phyloP scores from a whole-genome alignment of 1,284 basidiomycete genomes.

The Ceratobasidium papillatum region DNA sequence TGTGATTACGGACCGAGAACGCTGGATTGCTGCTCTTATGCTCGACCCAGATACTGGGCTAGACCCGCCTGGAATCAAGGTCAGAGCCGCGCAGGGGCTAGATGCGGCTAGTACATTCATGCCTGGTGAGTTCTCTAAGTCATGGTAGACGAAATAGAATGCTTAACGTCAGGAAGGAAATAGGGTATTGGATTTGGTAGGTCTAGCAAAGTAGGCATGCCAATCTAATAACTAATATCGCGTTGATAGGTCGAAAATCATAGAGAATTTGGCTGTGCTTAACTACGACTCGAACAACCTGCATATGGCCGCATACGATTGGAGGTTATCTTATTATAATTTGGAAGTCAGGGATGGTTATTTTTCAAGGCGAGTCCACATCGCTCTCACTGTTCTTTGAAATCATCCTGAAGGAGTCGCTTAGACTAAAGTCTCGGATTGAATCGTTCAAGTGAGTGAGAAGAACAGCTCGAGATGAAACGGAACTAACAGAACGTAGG shows the following conservation, averaged over 20 bases:
- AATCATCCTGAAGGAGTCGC: not conserved
- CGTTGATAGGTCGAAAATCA: constrained; percentile 79
- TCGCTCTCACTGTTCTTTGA: not conserved
- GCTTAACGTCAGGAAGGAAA: constrained; percentile 10
- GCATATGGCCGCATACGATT: constrained; percentile 88
- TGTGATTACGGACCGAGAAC: constrained; percentile 83
- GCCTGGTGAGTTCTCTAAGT: constrained; percentile 12
- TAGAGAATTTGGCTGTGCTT: constrained; percentile 91
- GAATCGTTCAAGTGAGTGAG: constrained; percentile 78
- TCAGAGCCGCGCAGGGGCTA: constrained; percentile 86
- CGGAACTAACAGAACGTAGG: constrained; percentile 52
- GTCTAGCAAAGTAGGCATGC: constrained; percentile 41
- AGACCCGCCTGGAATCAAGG: constrained; percentile 88
- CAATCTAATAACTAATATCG: constrained; percentile 12
- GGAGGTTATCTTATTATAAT: constrained; percentile 92
- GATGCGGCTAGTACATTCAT: constrained; percentile 59
- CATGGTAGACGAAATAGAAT: not conserved
- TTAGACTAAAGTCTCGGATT: constrained; percentile 81
- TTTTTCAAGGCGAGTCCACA: constrained; percentile 66
- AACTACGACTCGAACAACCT: constrained; percentile 93
- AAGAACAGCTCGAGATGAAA: not conserved
- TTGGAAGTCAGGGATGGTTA: constrained; percentile 91
- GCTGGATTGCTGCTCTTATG: constrained; percentile 90
- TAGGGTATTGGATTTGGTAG: constrained; percentile 92
- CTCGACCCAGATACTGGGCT: constrained; percentile 92